Percentiles rank a stretch among this genome's conserved stretches.
Conservation (phyloP, 768 basidiomycete species). For the Vararia minispora region DNA sequence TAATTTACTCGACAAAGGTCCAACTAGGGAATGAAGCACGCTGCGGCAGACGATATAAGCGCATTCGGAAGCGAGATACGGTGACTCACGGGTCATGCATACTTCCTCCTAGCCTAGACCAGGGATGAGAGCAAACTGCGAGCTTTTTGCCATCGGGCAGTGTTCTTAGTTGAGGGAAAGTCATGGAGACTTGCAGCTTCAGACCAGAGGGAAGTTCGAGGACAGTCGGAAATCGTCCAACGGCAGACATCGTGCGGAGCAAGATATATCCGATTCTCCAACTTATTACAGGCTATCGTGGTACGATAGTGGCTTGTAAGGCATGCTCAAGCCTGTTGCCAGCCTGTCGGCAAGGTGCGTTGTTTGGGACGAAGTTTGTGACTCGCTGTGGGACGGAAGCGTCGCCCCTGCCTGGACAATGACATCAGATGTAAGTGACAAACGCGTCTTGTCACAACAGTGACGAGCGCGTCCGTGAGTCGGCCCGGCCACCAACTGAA, state of each 20-base stretch:
- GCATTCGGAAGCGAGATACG: not conserved
- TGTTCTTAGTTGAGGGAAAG: conserved; percentile 5
- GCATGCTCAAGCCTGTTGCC: no score
- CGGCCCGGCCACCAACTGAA: not conserved
- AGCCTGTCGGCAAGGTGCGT: no score
- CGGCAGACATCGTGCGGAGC: no score
- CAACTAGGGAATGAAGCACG: conserved; percentile 31
- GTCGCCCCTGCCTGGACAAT: no score
- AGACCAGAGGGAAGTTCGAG: conserved; percentile 9
- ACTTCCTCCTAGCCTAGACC: conserved; percentile 74
- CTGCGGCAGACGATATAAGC: conserved; percentile 19
- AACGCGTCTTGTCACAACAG: no score
- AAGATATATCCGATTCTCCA: no score
- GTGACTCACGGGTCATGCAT: conserved; percentile 62
- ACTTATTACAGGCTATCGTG: no score
- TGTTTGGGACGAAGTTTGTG: no score
- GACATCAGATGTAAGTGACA: no score
- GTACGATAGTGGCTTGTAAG: no score
- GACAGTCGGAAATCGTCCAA: conserved; percentile 10
- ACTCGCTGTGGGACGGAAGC: no score
- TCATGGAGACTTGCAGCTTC: conserved; percentile 8
- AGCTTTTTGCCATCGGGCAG: conserved; percentile 27
- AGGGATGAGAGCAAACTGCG: conserved; percentile 71
- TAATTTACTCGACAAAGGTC: conserved; percentile 28
- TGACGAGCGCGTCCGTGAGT: not conserved